A percentile compares a stretch with the other conserved stretches of the same genome.
These are phyloP conservation scores for Penicillium silybi DNA, from an alignment of 495 filamentous ascomycete species.

Conservation along the genomic window DNA sequence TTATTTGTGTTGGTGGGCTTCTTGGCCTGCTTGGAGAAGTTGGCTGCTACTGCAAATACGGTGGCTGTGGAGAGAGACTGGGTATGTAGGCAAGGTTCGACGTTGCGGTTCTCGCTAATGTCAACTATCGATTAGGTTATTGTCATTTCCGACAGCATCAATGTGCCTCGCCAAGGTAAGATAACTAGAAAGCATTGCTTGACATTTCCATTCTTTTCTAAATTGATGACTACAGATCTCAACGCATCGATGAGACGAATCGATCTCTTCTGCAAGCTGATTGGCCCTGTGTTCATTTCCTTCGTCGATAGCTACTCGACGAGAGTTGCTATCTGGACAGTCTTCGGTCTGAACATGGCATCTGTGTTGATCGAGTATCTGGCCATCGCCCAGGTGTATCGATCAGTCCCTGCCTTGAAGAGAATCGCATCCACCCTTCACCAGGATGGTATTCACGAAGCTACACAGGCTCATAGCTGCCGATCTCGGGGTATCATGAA, in stretches of 20 bases:
- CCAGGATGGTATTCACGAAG: not conserved
- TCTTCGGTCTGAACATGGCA: constrained; percentile 32
- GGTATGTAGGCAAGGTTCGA: constrained; percentile 31
- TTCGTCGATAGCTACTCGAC: constrained; percentile 45
- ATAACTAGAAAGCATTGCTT: not conserved
- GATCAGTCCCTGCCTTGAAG: constrained; percentile 34
- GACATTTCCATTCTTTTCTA: not conserved
- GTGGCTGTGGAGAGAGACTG: constrained; percentile 66
- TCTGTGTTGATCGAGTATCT: constrained; percentile 54
- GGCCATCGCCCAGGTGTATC: constrained; percentile 51
- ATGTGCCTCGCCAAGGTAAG: constrained; percentile 33
- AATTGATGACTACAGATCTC: constrained; percentile 23
- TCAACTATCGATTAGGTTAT: constrained; percentile 28
- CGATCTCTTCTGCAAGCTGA: constrained; percentile 67
- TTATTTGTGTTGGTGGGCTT: constrained; percentile 43
- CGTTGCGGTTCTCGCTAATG: not conserved
- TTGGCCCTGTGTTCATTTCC: constrained; percentile 58
- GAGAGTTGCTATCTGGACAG: constrained; percentile 45
- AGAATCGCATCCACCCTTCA: not conserved
- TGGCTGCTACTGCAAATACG: constrained; percentile 50
- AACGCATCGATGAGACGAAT: constrained; percentile 69
- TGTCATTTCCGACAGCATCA: constrained; percentile 38
- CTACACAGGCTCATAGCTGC: not conserved
- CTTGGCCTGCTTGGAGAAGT: constrained; percentile 56
- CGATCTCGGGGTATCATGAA: not conserved